These are phyloP conservation scores for Podospora anserina DNA, from an alignment of 495 filamentous ascomycete species.

Conservation along the genomic window DNA sequence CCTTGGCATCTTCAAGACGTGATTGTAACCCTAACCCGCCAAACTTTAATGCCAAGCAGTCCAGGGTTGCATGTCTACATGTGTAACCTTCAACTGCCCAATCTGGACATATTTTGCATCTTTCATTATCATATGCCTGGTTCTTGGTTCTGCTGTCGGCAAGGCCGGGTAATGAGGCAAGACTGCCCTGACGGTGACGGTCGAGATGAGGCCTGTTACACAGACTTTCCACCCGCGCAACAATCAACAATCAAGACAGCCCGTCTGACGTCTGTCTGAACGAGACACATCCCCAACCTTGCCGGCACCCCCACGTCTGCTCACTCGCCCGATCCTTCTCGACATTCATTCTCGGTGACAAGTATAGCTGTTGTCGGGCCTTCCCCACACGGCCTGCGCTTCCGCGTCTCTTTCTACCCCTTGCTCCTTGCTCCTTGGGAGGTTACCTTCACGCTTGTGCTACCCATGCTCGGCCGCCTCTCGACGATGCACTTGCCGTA, in stretches of 20 bases:
- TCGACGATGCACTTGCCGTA: conserved; percentile 5
- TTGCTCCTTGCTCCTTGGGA: not conserved
- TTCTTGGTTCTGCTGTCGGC: not conserved
- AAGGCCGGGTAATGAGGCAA: not conserved
- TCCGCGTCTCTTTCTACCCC: conserved; percentile 1
- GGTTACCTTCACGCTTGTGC: not conserved
- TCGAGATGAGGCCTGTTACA: not conserved
- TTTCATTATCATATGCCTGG: not conserved
- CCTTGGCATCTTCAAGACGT: too few relatives aligned
- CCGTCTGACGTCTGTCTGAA: not conserved
- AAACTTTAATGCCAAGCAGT: too few relatives aligned
- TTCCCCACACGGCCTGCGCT: conserved; percentile 5
- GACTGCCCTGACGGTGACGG: not conserved
- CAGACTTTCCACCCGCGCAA: not conserved
- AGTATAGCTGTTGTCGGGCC: not conserved
- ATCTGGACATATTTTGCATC: not conserved
- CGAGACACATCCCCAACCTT: not conserved
- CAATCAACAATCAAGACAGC: not conserved
- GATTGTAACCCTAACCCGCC: too few relatives aligned
- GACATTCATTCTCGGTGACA: too few relatives aligned
- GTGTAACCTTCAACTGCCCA: not conserved
- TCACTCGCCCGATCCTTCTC: not conserved
- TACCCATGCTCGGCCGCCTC: conserved; percentile 4
- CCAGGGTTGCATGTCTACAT: not conserved
- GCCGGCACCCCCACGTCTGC: not conserved